phyloP scores from a whole-genome alignment of 768 basidiomycete genomes.

The Boletus speciosus region DNA sequence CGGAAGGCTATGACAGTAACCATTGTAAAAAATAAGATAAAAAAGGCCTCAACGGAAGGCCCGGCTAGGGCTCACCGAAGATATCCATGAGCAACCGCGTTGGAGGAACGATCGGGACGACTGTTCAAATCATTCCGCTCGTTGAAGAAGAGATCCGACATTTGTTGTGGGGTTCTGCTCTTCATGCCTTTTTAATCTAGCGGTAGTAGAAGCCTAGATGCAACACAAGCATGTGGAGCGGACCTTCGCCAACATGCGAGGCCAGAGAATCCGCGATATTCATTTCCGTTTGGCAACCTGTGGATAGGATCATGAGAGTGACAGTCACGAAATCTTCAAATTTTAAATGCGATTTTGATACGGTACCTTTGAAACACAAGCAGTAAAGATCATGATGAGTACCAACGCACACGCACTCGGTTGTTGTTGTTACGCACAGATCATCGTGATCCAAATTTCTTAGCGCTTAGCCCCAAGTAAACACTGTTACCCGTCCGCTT shows the following conservation, averaged over 20 bases:
- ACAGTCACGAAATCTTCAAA: too few species aligned
- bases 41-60: not conserved
- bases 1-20: not conserved
- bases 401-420: too few species aligned
- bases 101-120: not conserved
- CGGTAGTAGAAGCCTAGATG: too few species aligned
- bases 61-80: not conserved
- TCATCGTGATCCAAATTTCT: too few species aligned
- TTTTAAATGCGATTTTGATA: too few species aligned
- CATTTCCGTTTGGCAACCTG: too few species aligned
- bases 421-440: too few species aligned
- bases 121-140: not conserved
- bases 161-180: not conserved
- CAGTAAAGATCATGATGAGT: too few species aligned
- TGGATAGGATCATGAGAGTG: too few species aligned
- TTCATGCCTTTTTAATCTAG: slow-evolving; percentile 1
- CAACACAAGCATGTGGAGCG: not conserved
- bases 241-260: not conserved
- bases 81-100: not conserved
- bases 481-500: too few species aligned
- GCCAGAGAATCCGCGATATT: not conserved
- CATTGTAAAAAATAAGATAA: not conserved
- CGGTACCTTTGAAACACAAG: too few species aligned
- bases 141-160: not conserved
- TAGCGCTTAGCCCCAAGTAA: too few species aligned